Base-by-base conservation (phyloP, 805 yeast species). In the Yarrowia keelungensis region DNA sequence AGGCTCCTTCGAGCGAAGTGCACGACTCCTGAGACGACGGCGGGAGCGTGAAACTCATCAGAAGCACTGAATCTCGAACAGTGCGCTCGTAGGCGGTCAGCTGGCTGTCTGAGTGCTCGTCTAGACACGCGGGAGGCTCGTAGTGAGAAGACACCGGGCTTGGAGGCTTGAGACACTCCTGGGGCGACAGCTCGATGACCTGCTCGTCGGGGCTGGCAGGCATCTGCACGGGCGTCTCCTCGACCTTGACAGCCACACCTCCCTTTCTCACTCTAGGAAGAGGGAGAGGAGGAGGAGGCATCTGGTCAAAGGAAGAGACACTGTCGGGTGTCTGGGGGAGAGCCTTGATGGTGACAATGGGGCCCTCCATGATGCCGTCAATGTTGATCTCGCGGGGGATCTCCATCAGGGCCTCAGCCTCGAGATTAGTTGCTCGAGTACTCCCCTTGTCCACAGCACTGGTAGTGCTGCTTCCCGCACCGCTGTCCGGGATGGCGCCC, bases 41-140 rank as follows among this genome's bases (percentile, higher is more conserved):
- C 8, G 50, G 19, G 43, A 45, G 2, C 5, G 41, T 9, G 9
- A 43, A 14, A 11, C 42, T 16, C 65, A 59, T 59, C 42, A 59
- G 26, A 4, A 45, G 35, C 32, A 59, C 65, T 12, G 65, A 59
- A 39, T 59, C 65, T n/a, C 65, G 65, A 9, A 59, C 65, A 5
- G 65, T 45, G 19, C 65, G 65, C 65, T 59, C 65, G 51, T 59
- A 59, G 7, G 65, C 51, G 14, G 65, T 59, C n/a, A 59, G 51
- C 51, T 59, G 42, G 19, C 35, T 32, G 42, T 59, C 65, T 35
- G 65, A 32, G 32, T 56, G 51, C 51, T 59, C 42, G 8, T 43
- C 65, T 8, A 59, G 22, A 14, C 47, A 59, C 16, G 42, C 51
- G 5, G 65, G 65, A 2, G 50, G 42, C 65, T 59, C 65, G 35